A percentile compares a stretch with the other conserved stretches of the same genome.
Conservation (phyloP, 371 early-diverging fungal genomes). For the Umbelopsis sp. region DNA sequence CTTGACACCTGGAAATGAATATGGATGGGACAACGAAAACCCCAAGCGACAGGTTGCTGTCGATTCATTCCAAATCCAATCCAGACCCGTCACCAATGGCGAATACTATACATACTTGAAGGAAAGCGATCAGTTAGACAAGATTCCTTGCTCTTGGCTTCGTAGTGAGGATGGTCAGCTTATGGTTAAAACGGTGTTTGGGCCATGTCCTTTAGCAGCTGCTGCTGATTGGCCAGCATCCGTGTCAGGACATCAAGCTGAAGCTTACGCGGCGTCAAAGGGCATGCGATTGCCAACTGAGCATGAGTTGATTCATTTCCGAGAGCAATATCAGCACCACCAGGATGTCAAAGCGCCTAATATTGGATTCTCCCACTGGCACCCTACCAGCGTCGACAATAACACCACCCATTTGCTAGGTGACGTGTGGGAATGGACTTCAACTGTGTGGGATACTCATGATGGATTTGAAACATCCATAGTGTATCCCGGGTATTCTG, state of each 20-base stretch:
- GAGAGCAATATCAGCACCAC: conserved; percentile 8
- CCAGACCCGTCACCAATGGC: conserved; percentile 79
- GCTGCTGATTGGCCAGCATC: conserved; percentile 78
- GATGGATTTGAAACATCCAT: conserved; percentile 64
- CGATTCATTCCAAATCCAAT: conserved; percentile 64
- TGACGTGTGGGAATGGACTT: conserved; percentile 88
- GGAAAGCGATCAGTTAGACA: conserved; percentile 21
- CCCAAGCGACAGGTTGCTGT: conserved; percentile 54
- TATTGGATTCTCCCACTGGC: conserved; percentile 67
- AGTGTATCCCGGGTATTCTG: conserved; percentile 87
- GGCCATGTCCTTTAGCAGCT: conserved; percentile 52
- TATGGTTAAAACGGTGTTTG: conserved; percentile 70
- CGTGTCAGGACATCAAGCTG: conserved; percentile 72
- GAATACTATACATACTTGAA: conserved; percentile 72
- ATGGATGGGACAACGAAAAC: conserved; percentile 93
- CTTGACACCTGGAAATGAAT: conserved; percentile 31
- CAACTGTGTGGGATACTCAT: conserved; percentile 59
- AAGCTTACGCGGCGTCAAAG: conserved; percentile 61
- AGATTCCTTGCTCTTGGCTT: conserved; percentile 59
- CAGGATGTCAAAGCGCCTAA: conserved; percentile 44
- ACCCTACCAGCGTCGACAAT: conserved; percentile 51
- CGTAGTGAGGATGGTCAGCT: conserved; percentile 29
- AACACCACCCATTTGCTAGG: conserved; percentile 55
- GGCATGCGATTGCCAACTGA: conserved; percentile 72
- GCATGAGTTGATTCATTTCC: conserved; percentile 54